Conservation (phyloP, 108 stramenopile genomes). For the Discostella stelligeroides region DNA sequence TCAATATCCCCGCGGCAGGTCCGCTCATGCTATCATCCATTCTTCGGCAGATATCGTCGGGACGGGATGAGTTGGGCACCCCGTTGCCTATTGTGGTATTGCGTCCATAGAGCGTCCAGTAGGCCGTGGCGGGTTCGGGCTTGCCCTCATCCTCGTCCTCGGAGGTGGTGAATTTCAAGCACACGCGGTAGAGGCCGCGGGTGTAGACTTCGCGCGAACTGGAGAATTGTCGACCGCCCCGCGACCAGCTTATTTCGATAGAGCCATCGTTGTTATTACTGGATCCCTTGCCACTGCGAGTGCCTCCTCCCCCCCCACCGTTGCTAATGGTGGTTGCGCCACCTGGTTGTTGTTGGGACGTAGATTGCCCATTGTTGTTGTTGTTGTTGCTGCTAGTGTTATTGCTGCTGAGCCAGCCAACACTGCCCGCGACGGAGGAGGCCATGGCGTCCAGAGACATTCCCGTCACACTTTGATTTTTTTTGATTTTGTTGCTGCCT, state of each 20-base stretch:
- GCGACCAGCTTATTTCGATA: conserved; percentile 58
- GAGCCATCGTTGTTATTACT: conserved; percentile 8
- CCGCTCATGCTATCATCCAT: conserved; percentile 92
- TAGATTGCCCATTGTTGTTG: not conserved
- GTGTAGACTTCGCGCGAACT: conserved; percentile 86
- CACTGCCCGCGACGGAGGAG: conserved; percentile 14
- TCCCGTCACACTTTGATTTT: not conserved
- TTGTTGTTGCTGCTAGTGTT: conserved; percentile 10
- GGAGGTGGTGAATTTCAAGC: conserved; percentile 91
- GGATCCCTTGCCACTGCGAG: conserved; percentile 4
- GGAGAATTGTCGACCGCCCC: conserved; percentile 82
- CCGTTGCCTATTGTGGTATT: conserved; percentile 88
- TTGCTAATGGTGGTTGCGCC: not conserved
- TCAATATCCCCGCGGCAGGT: conserved; percentile 77
- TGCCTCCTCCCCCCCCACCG: conserved; percentile 5
- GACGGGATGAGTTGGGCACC: conserved; percentile 64
- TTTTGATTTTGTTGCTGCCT: no score
- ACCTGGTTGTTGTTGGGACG: not conserved
- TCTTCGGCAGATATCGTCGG: conserved; percentile 87
- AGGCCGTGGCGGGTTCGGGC: conserved; percentile 89
- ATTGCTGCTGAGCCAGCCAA: conserved; percentile 12
- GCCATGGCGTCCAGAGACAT: conserved; percentile 22
- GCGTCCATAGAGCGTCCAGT: conserved; percentile 84
- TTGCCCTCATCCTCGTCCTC: conserved; percentile 93
- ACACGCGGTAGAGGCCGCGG: conserved; percentile 75